phyloP scores from a whole-genome alignment of 2,329 filamentous ascomycete species.

The Neofusicoccum kwambonambiense region DNA sequence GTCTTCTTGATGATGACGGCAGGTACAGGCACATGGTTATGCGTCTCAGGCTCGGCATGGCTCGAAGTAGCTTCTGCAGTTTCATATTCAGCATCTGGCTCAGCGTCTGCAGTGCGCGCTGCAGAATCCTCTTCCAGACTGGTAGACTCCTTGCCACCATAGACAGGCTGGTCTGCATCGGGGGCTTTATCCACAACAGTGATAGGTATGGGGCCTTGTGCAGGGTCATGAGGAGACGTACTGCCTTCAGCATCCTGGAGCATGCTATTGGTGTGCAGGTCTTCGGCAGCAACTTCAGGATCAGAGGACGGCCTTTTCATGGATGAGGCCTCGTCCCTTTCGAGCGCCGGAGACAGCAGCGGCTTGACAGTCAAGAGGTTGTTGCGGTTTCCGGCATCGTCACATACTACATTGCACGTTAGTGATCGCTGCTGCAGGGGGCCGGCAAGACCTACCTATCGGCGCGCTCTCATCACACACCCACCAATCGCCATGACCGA shows the following conservation, averaged over 20 bases:
- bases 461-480: conserved; percentile 62
- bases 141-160: conserved; percentile 21
- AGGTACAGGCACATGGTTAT: conserved; percentile 23
- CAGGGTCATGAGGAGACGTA: conserved; percentile 18
- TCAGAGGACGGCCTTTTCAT: not conserved
- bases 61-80: not conserved
- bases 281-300: not conserved
- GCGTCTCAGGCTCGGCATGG: not conserved
- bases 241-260: not conserved
- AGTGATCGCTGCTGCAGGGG: conserved; percentile 19
- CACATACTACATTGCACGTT: conserved; percentile 43
- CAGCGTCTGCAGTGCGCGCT: conserved; percentile 27
- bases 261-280: not conserved
- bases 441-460: conserved; percentile 49
- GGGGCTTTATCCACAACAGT: conserved; percentile 27
- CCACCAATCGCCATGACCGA: conserved; percentile 69
- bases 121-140: conserved; percentile 21
- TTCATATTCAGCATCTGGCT: conserved; percentile 23
- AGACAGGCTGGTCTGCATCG: conserved; percentile 25
- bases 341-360: not conserved
- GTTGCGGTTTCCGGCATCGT: conserved; percentile 54
- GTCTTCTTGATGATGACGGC: conserved; percentile 36
- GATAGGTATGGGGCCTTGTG: conserved; percentile 23
- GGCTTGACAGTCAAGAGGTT: conserved; percentile 46
- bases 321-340: not conserved